Base-by-base conservation (phyloP, 2,329 filamentous ascomycete genomes). In the Neopestalotiopsis sp. region DNA sequence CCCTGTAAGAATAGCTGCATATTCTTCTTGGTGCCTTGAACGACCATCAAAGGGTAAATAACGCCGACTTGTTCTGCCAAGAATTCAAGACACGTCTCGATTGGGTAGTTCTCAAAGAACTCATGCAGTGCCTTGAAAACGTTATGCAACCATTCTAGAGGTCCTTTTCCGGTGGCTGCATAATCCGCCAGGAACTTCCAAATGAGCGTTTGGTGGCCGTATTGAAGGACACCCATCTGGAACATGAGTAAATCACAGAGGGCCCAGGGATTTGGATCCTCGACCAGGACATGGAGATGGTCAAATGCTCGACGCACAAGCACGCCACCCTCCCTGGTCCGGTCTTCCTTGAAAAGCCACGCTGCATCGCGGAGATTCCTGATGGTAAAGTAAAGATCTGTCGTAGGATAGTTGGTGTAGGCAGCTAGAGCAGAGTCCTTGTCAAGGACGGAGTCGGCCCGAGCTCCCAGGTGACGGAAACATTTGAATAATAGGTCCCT, bases 181-280 rank as follows among this genome's bases (percentile, higher is more conserved):
- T 67, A 67, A 2, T 67, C 56, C 4, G 65, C 24, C 56, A 67
- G 45, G 65, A 58, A 67, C 34, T 60, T 59, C 65, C 65, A 67
- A 20, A 67, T 67, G 34, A 59, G 65, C n/a, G 52, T 59, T 32
- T 67, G 65, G 34, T 67, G 65, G 3, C 65, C 65, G n/a, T 56
- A 67, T 28, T 67, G 65, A 10, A 32, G 58, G 20, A 52, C 52
- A 42, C 28, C 65, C 65, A 67, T 42, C 24, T 67, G 65, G 32
- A 60, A 67, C 65, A 67, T 59, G 32, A 67, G 32, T 14, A 67
- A 32, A 45, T 67, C 65, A 34, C 52, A 67, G 4, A 67, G 52
- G 1, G 65, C 65, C 56, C 52, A 67, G 10, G 65, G 65, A 24
- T 24, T 42, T 12, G 65, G 65, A 32, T 67, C 56, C 24, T 67